A percentile compares a stretch with the other conserved stretches of the same genome.
These are phyloP conservation scores for Parasarocladium wereldwijsianum DNA, from an alignment of 2,329 filamentous ascomycete species.

Conservation along the genomic window DNA sequence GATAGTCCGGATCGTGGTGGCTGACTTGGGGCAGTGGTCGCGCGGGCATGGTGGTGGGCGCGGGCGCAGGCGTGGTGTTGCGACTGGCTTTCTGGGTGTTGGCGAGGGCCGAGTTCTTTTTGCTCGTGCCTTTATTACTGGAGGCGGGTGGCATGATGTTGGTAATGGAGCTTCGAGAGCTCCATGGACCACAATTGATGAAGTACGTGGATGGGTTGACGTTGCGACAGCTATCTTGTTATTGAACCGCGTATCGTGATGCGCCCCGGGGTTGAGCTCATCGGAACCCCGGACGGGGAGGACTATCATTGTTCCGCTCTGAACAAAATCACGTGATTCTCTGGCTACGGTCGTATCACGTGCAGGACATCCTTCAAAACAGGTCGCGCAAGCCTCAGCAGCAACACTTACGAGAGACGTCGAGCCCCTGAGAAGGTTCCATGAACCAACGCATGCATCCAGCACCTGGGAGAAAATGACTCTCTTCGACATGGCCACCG, in stretches of 20 bases:
- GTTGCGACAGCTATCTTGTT: not conserved
- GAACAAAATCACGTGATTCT: too few relatives aligned
- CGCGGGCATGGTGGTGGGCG: conserved; percentile 19
- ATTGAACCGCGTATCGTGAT: not conserved
- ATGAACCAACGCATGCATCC: too few relatives aligned
- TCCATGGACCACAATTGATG: not conserved
- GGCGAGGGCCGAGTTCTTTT: conserved; percentile 42
- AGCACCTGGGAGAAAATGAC: too few relatives aligned
- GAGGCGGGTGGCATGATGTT: conserved; percentile 40
- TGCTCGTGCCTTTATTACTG: conserved; percentile 47
- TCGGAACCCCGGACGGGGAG: not conserved
- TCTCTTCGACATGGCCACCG: too few relatives aligned
- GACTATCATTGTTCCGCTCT: too few relatives aligned
- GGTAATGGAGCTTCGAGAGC: not conserved
- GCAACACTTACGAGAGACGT: too few relatives aligned
- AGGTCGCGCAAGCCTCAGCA: too few relatives aligned
- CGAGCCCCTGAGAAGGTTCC: too few relatives aligned
- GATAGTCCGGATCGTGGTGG: conserved; percentile 46
- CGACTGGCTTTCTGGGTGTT: conserved; percentile 53
- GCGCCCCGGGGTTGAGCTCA: not conserved
- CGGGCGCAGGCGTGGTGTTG: conserved; percentile 54
- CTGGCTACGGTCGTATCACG: too few relatives aligned
- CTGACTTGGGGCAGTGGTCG: conserved; percentile 40
- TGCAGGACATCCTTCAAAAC: too few relatives aligned
- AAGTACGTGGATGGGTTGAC: not conserved